phyloP scores from a whole-genome alignment of 2,329 filamentous ascomycete genomes.

The Ascochyta clinopodiicola region DNA sequence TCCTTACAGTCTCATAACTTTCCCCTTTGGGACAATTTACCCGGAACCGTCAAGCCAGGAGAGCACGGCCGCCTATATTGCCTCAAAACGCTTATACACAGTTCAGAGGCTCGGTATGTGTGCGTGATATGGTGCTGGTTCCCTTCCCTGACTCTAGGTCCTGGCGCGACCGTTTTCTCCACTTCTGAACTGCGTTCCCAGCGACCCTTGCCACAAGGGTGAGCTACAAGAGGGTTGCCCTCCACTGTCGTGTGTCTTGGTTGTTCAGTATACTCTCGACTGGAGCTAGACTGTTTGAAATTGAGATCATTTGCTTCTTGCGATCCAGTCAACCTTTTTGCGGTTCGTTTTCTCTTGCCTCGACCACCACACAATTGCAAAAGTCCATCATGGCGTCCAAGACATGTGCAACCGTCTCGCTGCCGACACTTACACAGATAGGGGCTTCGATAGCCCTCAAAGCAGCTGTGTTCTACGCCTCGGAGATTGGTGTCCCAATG shows the following conservation, averaged over 20 bases:
- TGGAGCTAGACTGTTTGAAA: constrained; percentile 5
- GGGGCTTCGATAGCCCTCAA: constrained; percentile 38
- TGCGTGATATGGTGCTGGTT: constrained; percentile 7
- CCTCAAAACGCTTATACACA: neutral
- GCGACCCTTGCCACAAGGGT: neutral
- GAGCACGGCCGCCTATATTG: neutral
- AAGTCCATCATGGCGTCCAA: constrained; percentile 19
- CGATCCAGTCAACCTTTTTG: neutral
- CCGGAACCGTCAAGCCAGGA: neutral
- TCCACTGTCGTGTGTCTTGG: constrained; percentile 8
- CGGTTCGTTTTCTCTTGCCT: neutral
- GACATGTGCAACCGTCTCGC: constrained; percentile 20
- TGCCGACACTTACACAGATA: constrained; percentile 39
- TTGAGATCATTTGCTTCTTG: neutral
- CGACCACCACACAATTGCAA: neutral
- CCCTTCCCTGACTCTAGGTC: neutral
- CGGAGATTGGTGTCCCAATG: constrained; percentile 45
- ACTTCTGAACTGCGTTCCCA: constrained; percentile 13
- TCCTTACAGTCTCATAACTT: constrained; percentile 11
- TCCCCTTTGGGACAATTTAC: constrained; percentile 14
- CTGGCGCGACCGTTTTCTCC: constrained; percentile 17
- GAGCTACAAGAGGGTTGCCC: constrained; percentile 9
- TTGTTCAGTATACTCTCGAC: neutral
- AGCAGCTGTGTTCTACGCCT: constrained; percentile 38
- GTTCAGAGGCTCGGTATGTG: neutral